Conservation (phyloP, 2,329 filamentous ascomycete species). For the Emergomyces pasteurianus region DNA sequence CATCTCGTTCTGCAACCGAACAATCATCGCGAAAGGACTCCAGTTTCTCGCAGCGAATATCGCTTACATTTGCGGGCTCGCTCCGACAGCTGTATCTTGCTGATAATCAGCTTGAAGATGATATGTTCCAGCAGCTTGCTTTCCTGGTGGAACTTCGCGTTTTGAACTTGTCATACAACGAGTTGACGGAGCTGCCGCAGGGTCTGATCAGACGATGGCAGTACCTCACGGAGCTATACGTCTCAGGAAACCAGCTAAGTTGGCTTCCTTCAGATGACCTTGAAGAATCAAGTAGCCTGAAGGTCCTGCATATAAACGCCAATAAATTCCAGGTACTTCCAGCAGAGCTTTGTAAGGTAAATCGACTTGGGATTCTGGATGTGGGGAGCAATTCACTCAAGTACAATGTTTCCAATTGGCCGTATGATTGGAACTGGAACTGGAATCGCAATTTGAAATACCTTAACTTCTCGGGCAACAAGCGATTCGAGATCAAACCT, state of each 20-base stretch:
- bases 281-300: constrained; percentile 75
- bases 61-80: constrained; percentile 78
- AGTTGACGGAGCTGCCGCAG: constrained; percentile 82
- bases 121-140: constrained; percentile 85
- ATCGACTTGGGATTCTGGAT: constrained; percentile 82
- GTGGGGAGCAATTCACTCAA: constrained; percentile 92
- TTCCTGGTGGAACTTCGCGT: constrained; percentile 72
- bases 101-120: constrained; percentile 87
- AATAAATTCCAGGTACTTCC: constrained; percentile 97
- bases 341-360: constrained; percentile 86
- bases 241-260: constrained; percentile 89
- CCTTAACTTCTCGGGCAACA: constrained; percentile 93
- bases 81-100: constrained; percentile 76
- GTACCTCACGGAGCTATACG: constrained; percentile 78
- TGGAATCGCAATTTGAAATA: constrained; percentile 92
- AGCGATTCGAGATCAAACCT: constrained; percentile 78
- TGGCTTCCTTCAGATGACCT: constrained; percentile 87
- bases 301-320: constrained; percentile 87
- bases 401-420: constrained; percentile 98
- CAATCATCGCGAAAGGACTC: constrained; percentile 71
- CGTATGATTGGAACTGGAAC: constrained; percentile 99
- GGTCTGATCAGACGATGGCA: constrained; percentile 82
- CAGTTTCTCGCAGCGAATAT: constrained; percentile 63
- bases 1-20: constrained; percentile 54
- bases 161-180: constrained; percentile 90